Evolutionary conservation across 441 rosid genomes (phyloP), one percentile per base, ranked within the genome.

Genomic region (Pelargonium australe): DNA sequence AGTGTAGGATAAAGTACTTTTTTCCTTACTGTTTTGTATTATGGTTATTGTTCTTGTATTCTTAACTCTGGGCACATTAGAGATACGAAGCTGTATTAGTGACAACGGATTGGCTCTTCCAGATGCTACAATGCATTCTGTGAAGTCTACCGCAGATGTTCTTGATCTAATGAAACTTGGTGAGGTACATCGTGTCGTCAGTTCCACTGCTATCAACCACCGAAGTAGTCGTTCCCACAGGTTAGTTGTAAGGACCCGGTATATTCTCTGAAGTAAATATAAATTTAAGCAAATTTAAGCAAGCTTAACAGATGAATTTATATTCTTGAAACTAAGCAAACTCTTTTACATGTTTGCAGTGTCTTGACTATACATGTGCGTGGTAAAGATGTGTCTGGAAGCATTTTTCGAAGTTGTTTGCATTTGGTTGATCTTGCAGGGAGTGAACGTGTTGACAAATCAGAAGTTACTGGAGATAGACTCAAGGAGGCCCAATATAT

Each of bases 391-490:
- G 69, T 57, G 64, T 85, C 89, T 0, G 95, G 98, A 55, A 83
- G 84, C 81, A 82, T 72, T 70, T 82, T 88, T 17, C 83, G 82
- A 28, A 88, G 98, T 73, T 85, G 95, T 78, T 81, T 94, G 82
- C 98, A 94, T 80, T 75, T 94, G 83, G 97, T 94, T 58, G 98
- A 94, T 79, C 98, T 91, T 72, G 98, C 98, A 45, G 97, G 98
- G 68, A 91, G 98, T 68, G 98, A 93, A 78, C 83, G 97, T 65
- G 90, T 91, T 34, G 96, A 89, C 68, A 93, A 89, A 79, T 86
- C 98, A 62, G 97, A 89, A 81, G 98, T 88, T 69, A 88, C 93
- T 17, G 98, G 97, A 78, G 95, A 89, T 64, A 82, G 96, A 67
- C 88, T 93, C 28, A 93, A 83, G 80, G 98, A 94, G 83, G 96